A percentile compares a stretch with the other conserved stretches of the same genome.
Evolutionary conservation across 1,284 basidiomycete genomes (phyloP).

Genomic region (Cutaneotrichosporon sp.): DNA sequence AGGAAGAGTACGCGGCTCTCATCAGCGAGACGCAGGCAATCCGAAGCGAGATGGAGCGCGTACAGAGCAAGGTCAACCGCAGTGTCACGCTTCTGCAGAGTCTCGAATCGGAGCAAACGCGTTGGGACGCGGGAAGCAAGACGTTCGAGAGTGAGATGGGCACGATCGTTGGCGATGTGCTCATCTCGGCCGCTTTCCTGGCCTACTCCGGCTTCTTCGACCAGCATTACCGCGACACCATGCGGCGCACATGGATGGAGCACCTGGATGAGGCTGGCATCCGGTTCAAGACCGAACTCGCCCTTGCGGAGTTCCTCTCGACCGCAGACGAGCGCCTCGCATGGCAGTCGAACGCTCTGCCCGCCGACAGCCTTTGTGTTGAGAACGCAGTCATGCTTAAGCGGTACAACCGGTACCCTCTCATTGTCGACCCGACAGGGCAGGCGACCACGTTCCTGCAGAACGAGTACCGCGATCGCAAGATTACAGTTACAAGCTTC

Average conservation of each 20-base stretch:
- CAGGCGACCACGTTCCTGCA: conserved; percentile 92
- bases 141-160: conserved; percentile 99
- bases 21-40: conserved; percentile 98
- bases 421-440: conserved; percentile 98
- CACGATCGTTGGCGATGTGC: conserved; percentile 94
- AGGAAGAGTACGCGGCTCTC: conserved; percentile 93
- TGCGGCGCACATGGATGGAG: conserved; percentile 93
- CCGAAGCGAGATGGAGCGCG: conserved; percentile 96
- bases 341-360: conserved; percentile 93
- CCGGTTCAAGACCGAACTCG: conserved; percentile 87
- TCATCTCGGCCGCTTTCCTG: conserved; percentile 93
- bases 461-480: conserved; percentile 91
- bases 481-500: conserved; percentile 98
- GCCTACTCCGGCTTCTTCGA: conserved; percentile 99
- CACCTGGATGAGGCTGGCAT: conserved; percentile 86
- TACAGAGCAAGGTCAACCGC: conserved; percentile 93
- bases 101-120: conserved; percentile 86
- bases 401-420: conserved; percentile 93
- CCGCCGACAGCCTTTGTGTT: conserved; percentile 89
- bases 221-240: conserved; percentile 92
- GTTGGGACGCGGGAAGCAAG: conserved; percentile 93
- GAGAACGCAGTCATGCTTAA: conserved; percentile 99
- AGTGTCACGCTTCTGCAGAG: conserved; percentile 94
- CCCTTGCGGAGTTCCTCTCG: conserved; percentile 91
- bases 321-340: conserved; percentile 92